Conservation (phyloP, 2,329 filamentous ascomycete genomes). For the Hysterium pulicare region DNA sequence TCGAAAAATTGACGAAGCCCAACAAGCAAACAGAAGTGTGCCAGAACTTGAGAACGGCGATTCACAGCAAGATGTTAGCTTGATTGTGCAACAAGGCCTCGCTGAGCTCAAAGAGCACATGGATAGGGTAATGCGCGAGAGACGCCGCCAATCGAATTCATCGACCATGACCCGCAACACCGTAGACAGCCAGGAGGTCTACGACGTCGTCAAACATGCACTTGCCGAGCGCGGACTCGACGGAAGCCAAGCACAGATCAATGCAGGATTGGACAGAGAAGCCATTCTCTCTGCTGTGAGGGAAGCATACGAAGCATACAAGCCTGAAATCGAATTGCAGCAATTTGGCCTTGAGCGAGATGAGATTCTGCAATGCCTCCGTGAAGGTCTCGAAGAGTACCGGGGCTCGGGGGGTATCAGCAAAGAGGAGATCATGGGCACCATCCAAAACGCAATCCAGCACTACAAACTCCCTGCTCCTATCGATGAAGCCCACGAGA, state of each 20-base stretch:
- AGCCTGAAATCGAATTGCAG: slow-evolving; percentile 86
- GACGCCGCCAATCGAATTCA: slow-evolving; percentile 63
- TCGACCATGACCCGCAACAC: slow-evolving; percentile 60
- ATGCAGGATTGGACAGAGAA: slow-evolving; percentile 57
- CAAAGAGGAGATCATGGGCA: slow-evolving; percentile 79
- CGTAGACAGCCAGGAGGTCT: slow-evolving; percentile 80
- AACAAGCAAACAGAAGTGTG: slow-evolving; percentile 45
- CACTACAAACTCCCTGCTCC: slow-evolving; percentile 73
- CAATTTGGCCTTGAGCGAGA: slow-evolving; percentile 88
- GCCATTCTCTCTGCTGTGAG: slow-evolving; percentile 83
- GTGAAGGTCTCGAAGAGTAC: slow-evolving; percentile 80
- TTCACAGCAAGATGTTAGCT: slow-evolving; percentile 66
- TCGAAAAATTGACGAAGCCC: slow-evolving; percentile 73
- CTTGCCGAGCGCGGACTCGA: slow-evolving; percentile 53
- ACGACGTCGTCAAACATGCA: slow-evolving; percentile 77
- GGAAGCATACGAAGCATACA: slow-evolving; percentile 91
- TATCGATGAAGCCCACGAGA: slow-evolving; percentile 65
- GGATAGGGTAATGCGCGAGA: slow-evolving; percentile 73
- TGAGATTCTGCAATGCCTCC: slow-evolving; percentile 81
- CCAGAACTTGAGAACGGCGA: slow-evolving; percentile 34
- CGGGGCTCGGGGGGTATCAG: slow-evolving; percentile 59
- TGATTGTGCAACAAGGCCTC: slow-evolving; percentile 76
- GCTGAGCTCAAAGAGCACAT: slow-evolving; percentile 81
- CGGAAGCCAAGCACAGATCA: slow-evolving; percentile 42
- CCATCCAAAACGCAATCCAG: slow-evolving; percentile 81